These are phyloP conservation scores for Leishmania lainsoni DNA, from an alignment of 208 protist species.

Conservation along the genomic window DNA sequence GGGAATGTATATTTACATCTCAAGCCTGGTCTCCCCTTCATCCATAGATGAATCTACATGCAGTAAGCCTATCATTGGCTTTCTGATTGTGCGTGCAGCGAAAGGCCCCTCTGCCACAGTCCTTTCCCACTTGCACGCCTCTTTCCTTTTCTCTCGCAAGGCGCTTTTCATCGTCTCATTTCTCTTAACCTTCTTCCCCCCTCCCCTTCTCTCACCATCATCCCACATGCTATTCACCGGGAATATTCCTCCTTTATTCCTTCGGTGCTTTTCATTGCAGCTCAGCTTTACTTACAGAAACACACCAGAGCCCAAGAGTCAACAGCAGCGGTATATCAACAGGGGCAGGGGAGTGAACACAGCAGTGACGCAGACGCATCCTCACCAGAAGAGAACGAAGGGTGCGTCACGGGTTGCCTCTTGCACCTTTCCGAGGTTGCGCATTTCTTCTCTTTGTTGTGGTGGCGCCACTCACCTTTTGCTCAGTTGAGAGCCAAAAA, in stretches of 20 bases:
- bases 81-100: background rate
- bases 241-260: background rate
- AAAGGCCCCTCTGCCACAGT: background rate
- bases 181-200: background rate
- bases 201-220: no score
- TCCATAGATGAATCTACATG: background rate
- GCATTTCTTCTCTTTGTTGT: background rate
- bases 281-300: background rate
- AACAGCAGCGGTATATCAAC: background rate
- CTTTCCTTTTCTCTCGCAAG: background rate
- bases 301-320: background rate
- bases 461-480: background rate
- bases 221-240: background rate
- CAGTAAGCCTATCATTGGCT: background rate
- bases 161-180: background rate
- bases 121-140: background rate
- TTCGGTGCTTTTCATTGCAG: constrained; percentile 1
- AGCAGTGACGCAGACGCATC: background rate
- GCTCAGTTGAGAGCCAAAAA: background rate
- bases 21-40: background rate
- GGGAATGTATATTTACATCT: background rate
- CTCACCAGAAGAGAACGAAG: background rate
- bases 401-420: background rate
- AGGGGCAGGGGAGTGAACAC: background rate
- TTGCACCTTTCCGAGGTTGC: background rate